Conservation (phyloP, 148 eudicot genomes). For the Beta vulgaris region DNA sequence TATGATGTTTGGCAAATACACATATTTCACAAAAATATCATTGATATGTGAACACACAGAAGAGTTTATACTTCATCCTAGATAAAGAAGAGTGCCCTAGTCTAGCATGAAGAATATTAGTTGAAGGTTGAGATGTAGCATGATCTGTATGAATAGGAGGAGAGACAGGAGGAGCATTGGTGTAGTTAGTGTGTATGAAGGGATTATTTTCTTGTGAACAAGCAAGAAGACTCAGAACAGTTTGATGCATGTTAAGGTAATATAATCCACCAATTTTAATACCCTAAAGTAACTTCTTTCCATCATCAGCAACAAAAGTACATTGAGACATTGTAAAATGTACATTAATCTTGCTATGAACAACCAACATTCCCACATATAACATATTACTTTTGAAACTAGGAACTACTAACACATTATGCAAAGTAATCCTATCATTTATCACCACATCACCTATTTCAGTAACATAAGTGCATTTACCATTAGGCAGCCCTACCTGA, state of each 20-base stretch:
- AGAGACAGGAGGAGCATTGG: background rate
- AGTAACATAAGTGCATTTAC: background rate
- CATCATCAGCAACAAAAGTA: background rate
- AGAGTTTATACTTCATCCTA: background rate
- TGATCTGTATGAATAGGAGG: background rate
- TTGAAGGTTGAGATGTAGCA: accelerated
- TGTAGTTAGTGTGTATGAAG: too few relatives aligned
- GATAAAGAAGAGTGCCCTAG: background rate
- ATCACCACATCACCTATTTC: background rate
- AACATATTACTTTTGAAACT: background rate
- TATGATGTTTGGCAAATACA: background rate
- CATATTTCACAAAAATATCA: background rate
- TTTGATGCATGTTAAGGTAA: too few relatives aligned
- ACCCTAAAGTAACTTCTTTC: too few relatives aligned
- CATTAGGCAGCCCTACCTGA: background rate
- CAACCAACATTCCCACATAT: background rate
- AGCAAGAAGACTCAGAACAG: background rate
- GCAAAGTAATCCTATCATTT: background rate
- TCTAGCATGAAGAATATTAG: background rate
- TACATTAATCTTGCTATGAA: background rate
- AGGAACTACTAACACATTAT: background rate
- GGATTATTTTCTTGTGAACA: background rate
- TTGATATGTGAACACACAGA: background rate
- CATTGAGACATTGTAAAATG: background rate
- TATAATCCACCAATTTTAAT: too few relatives aligned